Conservation (phyloP, 331 rosid species). For the Malus hybrid region DNA sequence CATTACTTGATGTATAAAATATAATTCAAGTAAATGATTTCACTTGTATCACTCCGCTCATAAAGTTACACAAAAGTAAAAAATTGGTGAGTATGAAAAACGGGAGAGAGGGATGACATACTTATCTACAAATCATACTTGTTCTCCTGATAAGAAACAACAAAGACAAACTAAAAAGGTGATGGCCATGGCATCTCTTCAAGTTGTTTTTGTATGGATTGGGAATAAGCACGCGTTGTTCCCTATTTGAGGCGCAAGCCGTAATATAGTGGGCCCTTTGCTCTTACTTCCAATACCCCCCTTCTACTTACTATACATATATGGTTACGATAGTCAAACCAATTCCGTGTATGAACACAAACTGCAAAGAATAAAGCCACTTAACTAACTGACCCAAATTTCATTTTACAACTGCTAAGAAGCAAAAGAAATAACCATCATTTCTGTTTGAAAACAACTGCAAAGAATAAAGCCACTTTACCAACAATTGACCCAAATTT, state of each 20-base stretch:
- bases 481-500: slow-evolving; percentile 40
- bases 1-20: too few relatives aligned
- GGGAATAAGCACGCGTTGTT: slow-evolving; percentile 60
- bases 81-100: too few relatives aligned
- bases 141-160: not conserved
- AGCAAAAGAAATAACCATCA: not conserved
- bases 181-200: slow-evolving; percentile 1
- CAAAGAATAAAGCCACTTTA: too few relatives aligned
- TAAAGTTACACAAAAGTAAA: too few relatives aligned
- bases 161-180: not conserved
- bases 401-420: slow-evolving; percentile 13
- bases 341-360: too few relatives aligned
- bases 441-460: too few relatives aligned
- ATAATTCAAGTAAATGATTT: too few relatives aligned
- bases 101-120: not conserved
- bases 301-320: not conserved
- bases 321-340: too few relatives aligned
- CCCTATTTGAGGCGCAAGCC: slow-evolving; percentile 48
- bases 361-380: too few relatives aligned
- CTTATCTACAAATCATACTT: not conserved
- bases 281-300: not conserved
- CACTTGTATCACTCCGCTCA: too few relatives aligned
- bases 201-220: slow-evolving; percentile 7
- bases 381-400: slow-evolving; percentile 12
- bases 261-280: slow-evolving; percentile 23